Base-by-base conservation (phyloP, 345 rosid genomes). In the Carallia brachiata region DNA sequence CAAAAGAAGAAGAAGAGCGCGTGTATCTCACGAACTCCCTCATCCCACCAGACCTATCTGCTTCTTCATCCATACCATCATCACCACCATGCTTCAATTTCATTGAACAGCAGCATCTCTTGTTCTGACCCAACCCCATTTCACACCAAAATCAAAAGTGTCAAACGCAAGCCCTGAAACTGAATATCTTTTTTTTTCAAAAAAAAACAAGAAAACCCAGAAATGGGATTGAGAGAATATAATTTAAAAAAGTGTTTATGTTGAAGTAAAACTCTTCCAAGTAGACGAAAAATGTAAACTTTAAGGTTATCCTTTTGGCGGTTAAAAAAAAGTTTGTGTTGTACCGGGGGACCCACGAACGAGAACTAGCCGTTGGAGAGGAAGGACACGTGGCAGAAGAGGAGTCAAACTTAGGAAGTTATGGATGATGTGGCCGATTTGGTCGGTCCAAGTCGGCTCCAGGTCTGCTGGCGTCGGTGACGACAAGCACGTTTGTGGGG, bases 41-140 rank as follows among this genome's bases (percentile, higher is more conserved):
- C 17, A 3, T 15, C 50, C 50, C 50, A 1, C 12, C 50, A 44
- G 40, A 47, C 13, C 63, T 82, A 15, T 55, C 64, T 4, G 67
- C 82, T 6, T 68, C 85, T 7, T 9, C 66, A 15, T 50, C 54
- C 66, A 50, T 62, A 47, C 28, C 78, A 40, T 63, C 76, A 23
- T 56, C 61, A 47, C 28, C 78, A 40, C 65, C 76, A 23, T 56
- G 61, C 76, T 39, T 81, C 36, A 59, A 30, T 68, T 34, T 80
- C 90, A 77, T 72, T 19, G 78, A 74, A 73, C 69, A 65, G 70
- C 72, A 65, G 70, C 72, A 65, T 44, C 71, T 68, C 70, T 69
- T 84, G 10, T 12, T 44, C 50, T 44, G 15, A 44, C 84, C 90
- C 68, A 77, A 62, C 34, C 80, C 93, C 96, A 82, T 84, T 23